Base-by-base conservation (phyloP, 2,329 filamentous ascomycete species). In the Monilinia fructigena region DNA sequence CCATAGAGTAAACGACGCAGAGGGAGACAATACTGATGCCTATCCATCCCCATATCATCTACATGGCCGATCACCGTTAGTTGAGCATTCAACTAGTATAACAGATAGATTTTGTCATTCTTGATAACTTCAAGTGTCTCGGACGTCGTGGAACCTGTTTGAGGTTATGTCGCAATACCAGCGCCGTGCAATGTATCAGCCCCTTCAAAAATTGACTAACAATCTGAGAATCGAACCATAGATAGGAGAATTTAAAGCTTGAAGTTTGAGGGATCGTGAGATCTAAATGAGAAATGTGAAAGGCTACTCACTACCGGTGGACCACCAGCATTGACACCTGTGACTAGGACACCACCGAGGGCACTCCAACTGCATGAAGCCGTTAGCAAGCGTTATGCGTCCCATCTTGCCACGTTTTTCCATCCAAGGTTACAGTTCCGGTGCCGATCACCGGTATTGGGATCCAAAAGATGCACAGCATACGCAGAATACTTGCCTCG, bases 41-140 rank as follows among this genome's bases (percentile, higher is more conserved):
- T 28, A 86, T 74, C 80, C 83, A 86, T 53, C 81, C 81, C 76
- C 82, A 86, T 8, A 86, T 79, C 82, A 86, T 86, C 63, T 65
- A 40, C 31, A n/a, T 18, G 45, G 35, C 26, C n/a, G 4, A 53
- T 42, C 48, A 11, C 18, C 23, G 63, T 65, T 45, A 65, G 63
- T 23, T 40, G 42, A 14, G 60, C 31, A 35, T 20, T 61, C 58
- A 20, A 61, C 55, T 38, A 31, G 45, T 12, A 65, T 38, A 53
- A 52, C 40, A 45, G 48, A 48, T 42, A 53, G 7, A 35, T 54
- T 59, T 56, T 53, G 63, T 65, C 63, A 65, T 65, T 59, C 55
- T 65, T 61, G 63, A 65, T 35, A 65, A 53, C 42, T 40, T 31
- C 45, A 53, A 26, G 50, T 65, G 63, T 65, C 63, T 65, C 63